phyloP scores from a whole-genome alignment of 2,329 filamentous ascomycete genomes.

The Allantophomopsis cytisporea region DNA sequence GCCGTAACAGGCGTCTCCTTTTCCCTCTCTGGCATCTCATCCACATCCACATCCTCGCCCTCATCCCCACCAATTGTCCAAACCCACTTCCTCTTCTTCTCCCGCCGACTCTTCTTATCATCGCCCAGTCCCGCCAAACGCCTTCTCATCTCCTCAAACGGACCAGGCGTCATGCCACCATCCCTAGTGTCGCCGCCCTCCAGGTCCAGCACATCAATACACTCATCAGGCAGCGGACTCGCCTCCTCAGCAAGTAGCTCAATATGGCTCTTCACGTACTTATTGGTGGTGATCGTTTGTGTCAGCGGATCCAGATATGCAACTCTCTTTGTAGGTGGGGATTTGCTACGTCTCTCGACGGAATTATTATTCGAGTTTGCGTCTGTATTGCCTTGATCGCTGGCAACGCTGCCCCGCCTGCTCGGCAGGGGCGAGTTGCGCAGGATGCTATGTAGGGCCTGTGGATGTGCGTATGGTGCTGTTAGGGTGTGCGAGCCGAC shows the following conservation, averaged over 20 bases:
- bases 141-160: conserved; percentile 48
- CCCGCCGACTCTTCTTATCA: conserved; percentile 35
- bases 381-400: too few relatives aligned
- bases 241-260: conserved; percentile 45
- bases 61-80: conserved; percentile 48
- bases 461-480: conserved; percentile 43
- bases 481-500: conserved; percentile 11
- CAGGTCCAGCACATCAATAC: conserved; percentile 30
- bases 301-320: conserved; percentile 49
- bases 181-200: conserved; percentile 40
- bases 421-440: conserved; percentile 48
- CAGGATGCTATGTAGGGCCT: conserved; percentile 47
- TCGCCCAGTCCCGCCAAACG: conserved; percentile 35
- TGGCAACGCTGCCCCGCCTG: too few relatives aligned
- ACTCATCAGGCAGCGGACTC: conserved; percentile 24
- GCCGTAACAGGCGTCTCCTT: not conserved
- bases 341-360: not conserved
- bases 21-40: not conserved
- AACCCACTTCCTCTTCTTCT: conserved; percentile 51
- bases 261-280: conserved; percentile 48
- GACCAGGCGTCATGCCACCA: conserved; percentile 47
- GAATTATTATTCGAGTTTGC: too few relatives aligned
- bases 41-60: conserved; percentile 11
- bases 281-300: conserved; percentile 49
- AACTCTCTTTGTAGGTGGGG: conserved; percentile 25